Evolutionary conservation across 805 yeast species (phyloP), one percentile per base, ranked within the genome.

Genomic region (Kluyveromyces nonfermentans): DNA sequence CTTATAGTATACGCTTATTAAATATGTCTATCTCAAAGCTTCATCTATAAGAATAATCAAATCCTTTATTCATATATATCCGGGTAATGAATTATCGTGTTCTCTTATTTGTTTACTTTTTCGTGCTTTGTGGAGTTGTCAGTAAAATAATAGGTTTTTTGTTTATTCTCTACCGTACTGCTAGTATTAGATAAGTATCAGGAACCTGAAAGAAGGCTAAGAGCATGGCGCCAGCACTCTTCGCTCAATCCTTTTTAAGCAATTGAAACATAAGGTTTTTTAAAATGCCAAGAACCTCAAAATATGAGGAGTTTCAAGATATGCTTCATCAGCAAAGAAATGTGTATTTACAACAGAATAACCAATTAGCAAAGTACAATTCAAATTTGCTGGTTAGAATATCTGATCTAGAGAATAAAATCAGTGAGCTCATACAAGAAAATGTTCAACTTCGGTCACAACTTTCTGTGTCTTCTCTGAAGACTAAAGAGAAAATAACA

Each of bases 331-430:
- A 46, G 7, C 60, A 58, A 30, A 49, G 47, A 16, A 40, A 48
- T 44, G 59, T 52, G 9, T 59, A 56, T 45, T 54, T 53, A 35
- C 56, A 49, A 40, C 70, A 61, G 53, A 82, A 82, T 59, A 69
- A 68, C 42, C 71, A 73, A n/a, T 60, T 83, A 21, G 85, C 85
- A 1, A 75, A 70, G 48, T 74, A 72, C 40, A 80, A 78, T 55
- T 72, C 82, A 2, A 56, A 68, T 18, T 63, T 81, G 56, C 66
- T 73, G 69, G 56, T 70, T 33, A 74, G 69, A 49, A 65, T 82
- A 20, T 59, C 72, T 4, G 76, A 71, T 22, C 57, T 83, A 56
- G 86, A 81, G 56, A 55, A 62, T 10, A 72, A 68, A 46, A 56
- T 79, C 19, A 64, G 70, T 18, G 75, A 72, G 16, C 57, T 78